A percentile compares a stretch with the other conserved stretches of the same genome.
These are phyloP conservation scores for Thamnidium elegans DNA, from an alignment of 192 early-diverging fungal genomes.

Conservation along the genomic window DNA sequence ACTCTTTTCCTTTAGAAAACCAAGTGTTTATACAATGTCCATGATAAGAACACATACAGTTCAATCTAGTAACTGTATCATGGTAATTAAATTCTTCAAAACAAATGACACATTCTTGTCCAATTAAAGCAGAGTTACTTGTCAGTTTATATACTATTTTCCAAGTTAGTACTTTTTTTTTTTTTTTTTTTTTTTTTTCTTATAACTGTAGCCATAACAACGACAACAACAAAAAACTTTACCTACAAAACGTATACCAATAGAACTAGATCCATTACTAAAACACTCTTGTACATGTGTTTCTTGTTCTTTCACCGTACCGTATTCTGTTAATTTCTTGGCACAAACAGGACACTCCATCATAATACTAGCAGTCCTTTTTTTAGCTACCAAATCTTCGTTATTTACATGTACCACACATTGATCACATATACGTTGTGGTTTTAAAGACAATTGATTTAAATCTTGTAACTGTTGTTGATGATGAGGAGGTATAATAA, in stretches of 20 bases:
- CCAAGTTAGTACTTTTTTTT: too few relatives aligned
- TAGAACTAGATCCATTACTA: slow-evolving; percentile 34
- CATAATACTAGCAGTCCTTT: slow-evolving; percentile 57
- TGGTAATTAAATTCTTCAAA: slow-evolving; percentile 85
- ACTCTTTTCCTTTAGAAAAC: slow-evolving; percentile 68
- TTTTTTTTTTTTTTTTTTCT: too few relatives aligned
- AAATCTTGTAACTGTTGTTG: slow-evolving; percentile 3
- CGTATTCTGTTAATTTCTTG: slow-evolving; percentile 42
- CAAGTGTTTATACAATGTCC: slow-evolving; percentile 78
- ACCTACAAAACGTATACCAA: slow-evolving; percentile 63
- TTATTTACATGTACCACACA: slow-evolving; percentile 10
- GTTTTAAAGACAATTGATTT: slow-evolving; percentile 8
- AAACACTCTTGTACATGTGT: slow-evolving; percentile 66
- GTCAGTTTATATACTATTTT: slow-evolving; percentile 62
- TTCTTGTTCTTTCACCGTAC: slow-evolving; percentile 50
- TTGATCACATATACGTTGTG: slow-evolving; percentile 25
- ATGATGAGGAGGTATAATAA: background rate
- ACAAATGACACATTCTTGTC: slow-evolving; percentile 88
- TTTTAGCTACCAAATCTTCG: background rate
- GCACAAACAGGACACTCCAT: slow-evolving; percentile 74
- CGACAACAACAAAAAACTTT: too few relatives aligned
- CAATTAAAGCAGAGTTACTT: slow-evolving; percentile 57
- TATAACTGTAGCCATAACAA: too few relatives aligned
- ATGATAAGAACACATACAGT: slow-evolving; percentile 89
- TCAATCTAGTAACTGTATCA: slow-evolving; percentile 75